These are phyloP conservation scores for Theobroma cacao DNA, from an alignment of 345 rosid genomes.

Conservation along the genomic window DNA sequence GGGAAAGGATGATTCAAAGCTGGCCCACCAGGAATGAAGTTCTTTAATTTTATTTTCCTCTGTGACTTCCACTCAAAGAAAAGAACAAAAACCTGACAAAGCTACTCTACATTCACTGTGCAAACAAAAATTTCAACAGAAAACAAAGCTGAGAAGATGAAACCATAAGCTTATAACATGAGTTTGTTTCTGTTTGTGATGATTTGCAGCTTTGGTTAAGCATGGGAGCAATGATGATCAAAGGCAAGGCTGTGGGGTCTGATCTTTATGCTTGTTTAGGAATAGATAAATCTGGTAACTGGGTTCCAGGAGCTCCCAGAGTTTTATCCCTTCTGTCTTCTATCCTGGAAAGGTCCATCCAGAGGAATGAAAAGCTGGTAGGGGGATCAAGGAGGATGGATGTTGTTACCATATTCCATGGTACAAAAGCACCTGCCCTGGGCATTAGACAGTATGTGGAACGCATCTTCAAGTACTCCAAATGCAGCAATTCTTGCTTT, in stretches of 20 bases:
- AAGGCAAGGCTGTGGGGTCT: slow-evolving; percentile 1
- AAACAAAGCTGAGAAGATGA: neutral
- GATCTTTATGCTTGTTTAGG: neutral
- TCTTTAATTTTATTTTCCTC: slow-evolving; percentile 7
- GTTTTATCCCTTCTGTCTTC: slow-evolving; percentile 4
- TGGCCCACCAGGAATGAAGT: slow-evolving; percentile 1
- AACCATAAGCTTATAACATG: neutral
- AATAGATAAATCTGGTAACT: neutral
- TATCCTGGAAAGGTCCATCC: slow-evolving; percentile 6
- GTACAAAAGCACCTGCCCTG: slow-evolving; percentile 9
- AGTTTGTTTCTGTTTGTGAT: neutral
- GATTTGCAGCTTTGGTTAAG: neutral
- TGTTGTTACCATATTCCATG: slow-evolving; percentile 11
- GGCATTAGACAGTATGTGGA: neutral
- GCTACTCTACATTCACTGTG: neutral
- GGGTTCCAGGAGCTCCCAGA: neutral
- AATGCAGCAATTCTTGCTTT: slow-evolving; percentile 21
- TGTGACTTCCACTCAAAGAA: neutral
- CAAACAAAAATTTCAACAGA: neutral
- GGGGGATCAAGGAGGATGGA: neutral
- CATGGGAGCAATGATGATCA: neutral
- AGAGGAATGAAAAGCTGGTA: slow-evolving; percentile 5
- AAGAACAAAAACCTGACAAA: slow-evolving; percentile 6
- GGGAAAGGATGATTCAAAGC: neutral
- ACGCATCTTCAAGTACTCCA: slow-evolving; percentile 17